Conservation (phyloP, 371 early-diverging fungal genomes). For the Sporodiniella umbellata region DNA sequence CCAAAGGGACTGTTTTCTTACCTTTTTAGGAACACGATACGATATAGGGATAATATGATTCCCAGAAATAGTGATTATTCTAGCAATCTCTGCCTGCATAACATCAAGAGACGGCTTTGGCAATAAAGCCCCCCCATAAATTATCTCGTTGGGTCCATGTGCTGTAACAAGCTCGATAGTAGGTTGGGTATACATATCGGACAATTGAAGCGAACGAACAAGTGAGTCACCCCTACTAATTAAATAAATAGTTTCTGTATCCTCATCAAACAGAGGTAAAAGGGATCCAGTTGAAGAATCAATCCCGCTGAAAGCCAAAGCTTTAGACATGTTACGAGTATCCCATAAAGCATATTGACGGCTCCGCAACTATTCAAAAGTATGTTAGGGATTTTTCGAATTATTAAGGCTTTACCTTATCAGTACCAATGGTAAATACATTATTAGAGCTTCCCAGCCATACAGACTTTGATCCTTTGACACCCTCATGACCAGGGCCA, state of each 20-base stretch:
- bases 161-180: slow-evolving; percentile 49
- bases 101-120: slow-evolving; percentile 73
- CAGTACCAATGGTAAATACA: slow-evolving; percentile 68
- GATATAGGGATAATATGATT: slow-evolving; percentile 65
- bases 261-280: slow-evolving; percentile 73
- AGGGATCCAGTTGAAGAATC: slow-evolving; percentile 65
- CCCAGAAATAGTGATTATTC: slow-evolving; percentile 54
- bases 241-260: slow-evolving; percentile 70
- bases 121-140: slow-evolving; percentile 59
- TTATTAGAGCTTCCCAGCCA: slow-evolving; percentile 66
- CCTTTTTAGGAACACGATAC: slow-evolving; percentile 65
- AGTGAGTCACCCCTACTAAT: slow-evolving; percentile 68
- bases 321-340: slow-evolving; percentile 49
- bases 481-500: slow-evolving; percentile 55
- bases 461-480: slow-evolving; percentile 61
- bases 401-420: slow-evolving; percentile 32
- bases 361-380: slow-evolving; percentile 50
- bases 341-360: slow-evolving; percentile 76
- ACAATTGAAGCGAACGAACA: slow-evolving; percentile 62
- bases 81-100: slow-evolving; percentile 75
- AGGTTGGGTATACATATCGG: slow-evolving; percentile 32
- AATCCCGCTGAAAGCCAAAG: slow-evolving; percentile 50
- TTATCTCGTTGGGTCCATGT: slow-evolving; percentile 37
- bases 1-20: slow-evolving; percentile 4
- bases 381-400: too few relatives aligned